A percentile compares a stretch with the other conserved stretches of the same genome.
These are phyloP conservation scores for Diplosphaera chodatii DNA, from an alignment of 139 green algal genomes.

Conservation along the genomic window DNA sequence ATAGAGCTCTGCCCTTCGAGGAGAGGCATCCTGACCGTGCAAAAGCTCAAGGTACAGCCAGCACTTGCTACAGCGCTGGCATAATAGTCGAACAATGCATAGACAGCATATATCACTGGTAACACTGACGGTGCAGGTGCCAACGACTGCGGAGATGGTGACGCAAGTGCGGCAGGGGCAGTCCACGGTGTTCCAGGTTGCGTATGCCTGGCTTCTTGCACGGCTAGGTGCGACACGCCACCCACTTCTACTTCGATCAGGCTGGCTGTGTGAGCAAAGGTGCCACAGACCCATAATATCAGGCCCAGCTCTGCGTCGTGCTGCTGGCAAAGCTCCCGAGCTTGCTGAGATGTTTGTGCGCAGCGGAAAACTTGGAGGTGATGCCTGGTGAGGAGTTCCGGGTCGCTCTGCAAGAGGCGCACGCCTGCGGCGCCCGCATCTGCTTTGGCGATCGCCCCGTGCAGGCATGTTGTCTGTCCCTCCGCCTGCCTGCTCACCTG, in stretches of 20 bases:
- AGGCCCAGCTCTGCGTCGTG: too few species aligned
- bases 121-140: neutral
- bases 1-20: constrained; percentile 20
- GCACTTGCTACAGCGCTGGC: too few species aligned
- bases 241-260: too few species aligned
- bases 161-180: constrained; percentile 7
- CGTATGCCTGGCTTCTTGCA: constrained; percentile 47
- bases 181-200: constrained; percentile 33
- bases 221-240: constrained; percentile 30
- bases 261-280: too few species aligned
- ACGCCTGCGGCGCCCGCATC: constrained; percentile 16
- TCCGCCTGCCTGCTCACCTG: too few species aligned
- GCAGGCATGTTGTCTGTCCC: too few species aligned
- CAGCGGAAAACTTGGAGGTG: constrained; percentile 10
- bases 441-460: constrained; percentile 45
- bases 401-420: constrained; percentile 45
- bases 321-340: too few species aligned
- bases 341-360: neutral
- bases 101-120: neutral
- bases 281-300: too few species aligned
- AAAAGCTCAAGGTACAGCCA: constrained; percentile 6
- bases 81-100: too few species aligned
- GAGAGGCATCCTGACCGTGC: constrained; percentile 1
- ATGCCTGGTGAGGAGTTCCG: constrained; percentile 54
- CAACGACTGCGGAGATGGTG: neutral